phyloP scores from a whole-genome alignment of 2,329 filamentous ascomycete species.

The Thelonectria rubi region DNA sequence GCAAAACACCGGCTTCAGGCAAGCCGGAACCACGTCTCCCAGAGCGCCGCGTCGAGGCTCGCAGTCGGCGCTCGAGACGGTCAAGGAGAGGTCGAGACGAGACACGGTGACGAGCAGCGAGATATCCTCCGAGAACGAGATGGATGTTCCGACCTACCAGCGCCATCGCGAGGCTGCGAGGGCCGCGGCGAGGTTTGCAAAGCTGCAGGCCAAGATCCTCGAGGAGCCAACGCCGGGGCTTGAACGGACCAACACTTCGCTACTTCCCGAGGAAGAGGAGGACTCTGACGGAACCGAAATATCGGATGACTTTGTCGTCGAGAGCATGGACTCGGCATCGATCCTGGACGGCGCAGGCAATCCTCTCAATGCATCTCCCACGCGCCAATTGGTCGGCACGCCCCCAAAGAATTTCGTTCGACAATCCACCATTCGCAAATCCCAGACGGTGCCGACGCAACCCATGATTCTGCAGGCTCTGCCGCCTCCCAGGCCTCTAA shows the following conservation, averaged over 20 bases:
- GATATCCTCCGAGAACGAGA: constrained; percentile 83
- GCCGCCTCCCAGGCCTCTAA: constrained; percentile 75
- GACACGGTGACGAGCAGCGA: constrained; percentile 86
- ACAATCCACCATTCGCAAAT: constrained; percentile 71
- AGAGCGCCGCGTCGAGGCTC: constrained; percentile 70
- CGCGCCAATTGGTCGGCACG: constrained; percentile 69
- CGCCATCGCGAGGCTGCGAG: constrained; percentile 69
- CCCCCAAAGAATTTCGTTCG: constrained; percentile 68
- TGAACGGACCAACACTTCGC: constrained; percentile 57
- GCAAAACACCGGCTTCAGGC: constrained; percentile 70
- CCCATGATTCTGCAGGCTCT: constrained; percentile 70
- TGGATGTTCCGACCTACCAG: constrained; percentile 73
- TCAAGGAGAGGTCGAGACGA: constrained; percentile 73
- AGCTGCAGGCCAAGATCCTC: constrained; percentile 51
- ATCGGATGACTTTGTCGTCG: constrained; percentile 68
- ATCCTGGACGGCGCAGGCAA: constrained; percentile 73
- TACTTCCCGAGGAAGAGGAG: constrained; percentile 66
- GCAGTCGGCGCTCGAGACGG: constrained; percentile 73
- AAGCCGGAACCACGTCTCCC: constrained; percentile 59
- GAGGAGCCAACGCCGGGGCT: constrained; percentile 52
- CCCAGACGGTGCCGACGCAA: constrained; percentile 60
- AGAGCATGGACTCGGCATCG: constrained; percentile 75
- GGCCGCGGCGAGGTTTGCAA: constrained; percentile 58
- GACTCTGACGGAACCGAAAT: constrained; percentile 71
- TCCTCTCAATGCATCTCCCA: constrained; percentile 63